A percentile compares a stretch with the other conserved stretches of the same genome.
Conservation (phyloP, 2,329 filamentous ascomycete genomes). For the Penicillium sp. region DNA sequence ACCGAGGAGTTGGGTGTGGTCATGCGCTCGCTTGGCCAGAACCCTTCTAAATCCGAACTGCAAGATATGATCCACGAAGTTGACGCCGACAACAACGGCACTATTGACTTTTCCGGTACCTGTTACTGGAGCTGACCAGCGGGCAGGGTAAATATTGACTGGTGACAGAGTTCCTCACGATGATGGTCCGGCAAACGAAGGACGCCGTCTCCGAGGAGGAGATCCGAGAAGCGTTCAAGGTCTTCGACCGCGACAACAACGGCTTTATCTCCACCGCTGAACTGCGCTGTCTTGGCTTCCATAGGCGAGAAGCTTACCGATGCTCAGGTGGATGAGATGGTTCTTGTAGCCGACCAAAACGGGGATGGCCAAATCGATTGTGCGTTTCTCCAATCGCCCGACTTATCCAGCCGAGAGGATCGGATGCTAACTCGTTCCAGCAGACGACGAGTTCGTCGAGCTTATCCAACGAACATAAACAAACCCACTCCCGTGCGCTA, state of each 20-base stretch:
- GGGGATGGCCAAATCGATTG: constrained; percentile 87
- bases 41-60: constrained; percentile 84
- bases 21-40: constrained; percentile 87
- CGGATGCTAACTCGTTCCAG: constrained; percentile 26
- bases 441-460: constrained; percentile 91
- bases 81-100: constrained; percentile 89
- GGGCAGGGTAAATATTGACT: no score
- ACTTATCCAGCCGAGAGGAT: no score
- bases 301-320: constrained; percentile 91
- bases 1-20: constrained; percentile 88
- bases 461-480: constrained; percentile 93
- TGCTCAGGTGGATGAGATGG: constrained; percentile 92
- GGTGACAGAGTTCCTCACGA: constrained; percentile 75
- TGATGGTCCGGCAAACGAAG: constrained; percentile 96
- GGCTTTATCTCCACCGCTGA: constrained; percentile 88
- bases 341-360: constrained; percentile 86
- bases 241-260: constrained; percentile 89
- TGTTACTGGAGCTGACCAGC: not conserved
- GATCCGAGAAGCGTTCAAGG: constrained; percentile 87
- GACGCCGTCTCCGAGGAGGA: constrained; percentile 90
- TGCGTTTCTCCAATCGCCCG: constrained; percentile 48
- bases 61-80: constrained; percentile 96
- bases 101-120: constrained; percentile 83
- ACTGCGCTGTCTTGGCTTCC: constrained; percentile 87
- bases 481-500: not conserved